Base-by-base conservation (phyloP, 208 protist genomes). In the Herpetomonas samuelpessoai region DNA sequence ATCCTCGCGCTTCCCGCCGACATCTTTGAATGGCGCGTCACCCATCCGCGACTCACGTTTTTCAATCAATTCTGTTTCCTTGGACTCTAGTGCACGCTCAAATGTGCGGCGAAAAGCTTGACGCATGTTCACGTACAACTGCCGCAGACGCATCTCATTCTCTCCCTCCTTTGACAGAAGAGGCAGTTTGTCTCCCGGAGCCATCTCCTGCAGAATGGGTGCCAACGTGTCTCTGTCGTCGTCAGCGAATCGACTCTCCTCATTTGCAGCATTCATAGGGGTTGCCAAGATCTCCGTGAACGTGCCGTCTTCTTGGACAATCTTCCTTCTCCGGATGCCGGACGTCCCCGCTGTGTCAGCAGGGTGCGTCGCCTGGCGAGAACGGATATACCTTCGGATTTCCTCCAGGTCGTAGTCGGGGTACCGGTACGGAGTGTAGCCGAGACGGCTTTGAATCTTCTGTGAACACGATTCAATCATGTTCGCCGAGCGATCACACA, bases 351-450 rank as follows among this genome's bases (percentile, higher is more conserved):
- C 21, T 16, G 47, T 21, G 29, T 74, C 0, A 45, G 62, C 44
- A 44, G 19, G 1, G 41, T 38, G 27, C 45, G 30, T 30, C 31
- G 29, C 53, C 55, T 81, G 62, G 35, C 35, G 35, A 18, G 6
- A 14, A 18, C 35, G 62, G 38, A 79, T 62, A 19, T 50, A 45
- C 46, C 45, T 64, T 28, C 68, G 65, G 39, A 86, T 81, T 9
- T 52, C 62, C 7, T 57, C 52, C 19, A 86, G 39, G 50, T 93
- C 79, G 57, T 93, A 93, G 50, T 88, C 83, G 9, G 86, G 86
- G 38, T 93, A 93, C 3, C 78, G 83, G 27, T 86, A 93, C 2
- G 86, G 83, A 4, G 54, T 68, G 55, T 93, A 93, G 14, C 83
- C 81, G 22, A 83, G 65, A 16, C 77, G 74, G 14, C 60, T 57